These are phyloP conservation scores for Alternaria sp. DNA, from an alignment of 2,329 filamentous ascomycete genomes.

Conservation along the genomic window DNA sequence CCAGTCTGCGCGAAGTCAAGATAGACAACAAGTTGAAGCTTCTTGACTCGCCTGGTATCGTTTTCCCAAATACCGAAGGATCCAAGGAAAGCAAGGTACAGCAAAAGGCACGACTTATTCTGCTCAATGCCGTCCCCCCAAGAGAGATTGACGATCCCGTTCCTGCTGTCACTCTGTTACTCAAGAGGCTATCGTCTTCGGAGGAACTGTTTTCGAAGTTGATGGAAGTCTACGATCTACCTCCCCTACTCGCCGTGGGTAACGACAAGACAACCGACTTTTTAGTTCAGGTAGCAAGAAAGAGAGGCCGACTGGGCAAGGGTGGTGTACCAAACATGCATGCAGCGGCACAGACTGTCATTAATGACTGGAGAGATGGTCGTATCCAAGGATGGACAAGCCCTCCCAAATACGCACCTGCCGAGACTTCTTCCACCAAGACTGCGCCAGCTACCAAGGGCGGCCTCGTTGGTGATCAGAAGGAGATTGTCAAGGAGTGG, in stretches of 20 bases:
- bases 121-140: slow-evolving; percentile 90
- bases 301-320: slow-evolving; percentile 85
- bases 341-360: slow-evolving; percentile 88
- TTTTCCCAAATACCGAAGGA: slow-evolving; percentile 76
- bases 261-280: slow-evolving; percentile 89
- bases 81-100: slow-evolving; percentile 66
- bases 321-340: slow-evolving; percentile 90
- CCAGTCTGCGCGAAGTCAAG: slow-evolving; percentile 86
- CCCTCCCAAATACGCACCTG: slow-evolving; percentile 72
- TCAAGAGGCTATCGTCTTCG: slow-evolving; percentile 78
- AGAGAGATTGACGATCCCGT: slow-evolving; percentile 94
- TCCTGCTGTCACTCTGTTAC: slow-evolving; percentile 83
- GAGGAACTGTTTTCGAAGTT: slow-evolving; percentile 80
- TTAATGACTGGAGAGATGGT: slow-evolving; percentile 96
- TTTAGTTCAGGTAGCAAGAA: slow-evolving; percentile 91
- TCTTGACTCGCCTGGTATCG: slow-evolving; percentile 92
- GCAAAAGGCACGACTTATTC: slow-evolving; percentile 80
- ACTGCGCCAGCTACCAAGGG: slow-evolving; percentile 43
- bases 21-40: slow-evolving; percentile 93
- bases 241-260: slow-evolving; percentile 72
- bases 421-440: slow-evolving; percentile 52
- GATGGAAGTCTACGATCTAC: slow-evolving; percentile 82
- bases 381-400: slow-evolving; percentile 93
- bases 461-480: slow-evolving; percentile 66
- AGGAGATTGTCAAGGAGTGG: slow-evolving; percentile 91